Evolutionary conservation across 2,329 filamentous ascomycete species (phyloP).

Genomic region (Aurifilum marmelostoma): DNA sequence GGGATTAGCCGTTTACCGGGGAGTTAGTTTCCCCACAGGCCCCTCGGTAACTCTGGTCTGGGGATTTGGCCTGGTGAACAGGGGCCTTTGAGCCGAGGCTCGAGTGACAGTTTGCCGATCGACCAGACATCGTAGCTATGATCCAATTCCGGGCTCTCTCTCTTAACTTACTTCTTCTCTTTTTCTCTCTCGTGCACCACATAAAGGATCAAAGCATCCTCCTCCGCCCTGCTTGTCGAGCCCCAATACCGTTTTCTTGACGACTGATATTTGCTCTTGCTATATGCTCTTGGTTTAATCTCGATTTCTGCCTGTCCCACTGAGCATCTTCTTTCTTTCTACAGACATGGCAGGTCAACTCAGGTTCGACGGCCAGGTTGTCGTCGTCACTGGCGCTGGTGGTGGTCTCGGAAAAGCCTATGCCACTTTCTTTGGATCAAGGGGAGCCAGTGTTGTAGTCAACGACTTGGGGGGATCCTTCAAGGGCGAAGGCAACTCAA

Average conservation of each 20-base stretch:
- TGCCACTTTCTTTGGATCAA: conserved; percentile 85
- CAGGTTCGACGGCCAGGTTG: conserved; percentile 84
- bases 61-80: conserved; percentile 15
- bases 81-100: conserved; percentile 28
- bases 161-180: neutral
- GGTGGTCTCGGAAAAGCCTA: conserved; percentile 83
- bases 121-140: conserved; percentile 1
- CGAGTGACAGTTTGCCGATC: conserved; percentile 23
- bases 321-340: neutral
- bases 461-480: conserved; percentile 94
- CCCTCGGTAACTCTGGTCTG: conserved; percentile 25
- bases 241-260: neutral
- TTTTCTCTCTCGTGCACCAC: neutral
- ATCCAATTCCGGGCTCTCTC: neutral
- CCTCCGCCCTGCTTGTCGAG: too few relatives aligned
- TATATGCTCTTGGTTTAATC: conserved; percentile 3
- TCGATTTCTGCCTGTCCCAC: too few relatives aligned
- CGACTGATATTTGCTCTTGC: neutral
- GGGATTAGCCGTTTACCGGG: conserved; percentile 13
- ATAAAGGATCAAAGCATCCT: neutral
- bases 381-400: conserved; percentile 85
- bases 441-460: conserved; percentile 78
- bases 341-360: conserved; percentile 64
- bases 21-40: conserved; percentile 23
- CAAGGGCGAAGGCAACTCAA: conserved; percentile 87